These are phyloP conservation scores for Fonsecaea monophora DNA, from an alignment of 2,329 filamentous ascomycete genomes.

Conservation along the genomic window DNA sequence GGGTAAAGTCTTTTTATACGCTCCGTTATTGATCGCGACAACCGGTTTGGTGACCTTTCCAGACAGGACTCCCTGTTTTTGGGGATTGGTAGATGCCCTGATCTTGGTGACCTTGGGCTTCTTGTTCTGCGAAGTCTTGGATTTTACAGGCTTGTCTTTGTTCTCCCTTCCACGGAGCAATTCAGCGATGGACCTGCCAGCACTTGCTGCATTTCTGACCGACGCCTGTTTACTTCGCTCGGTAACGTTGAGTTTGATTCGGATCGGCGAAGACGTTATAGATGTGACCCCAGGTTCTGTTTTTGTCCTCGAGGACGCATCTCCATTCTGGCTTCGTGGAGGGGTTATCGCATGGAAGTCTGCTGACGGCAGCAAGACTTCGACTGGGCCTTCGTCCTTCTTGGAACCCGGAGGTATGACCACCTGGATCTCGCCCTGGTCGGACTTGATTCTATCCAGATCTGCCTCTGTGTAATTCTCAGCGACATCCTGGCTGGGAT, in stretches of 20 bases:
- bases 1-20: conserved; percentile 29
- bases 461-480: conserved; percentile 55
- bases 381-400: conserved; percentile 43
- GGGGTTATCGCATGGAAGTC: conserved; percentile 46
- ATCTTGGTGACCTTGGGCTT: conserved; percentile 29
- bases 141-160: conserved; percentile 23
- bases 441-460: conserved; percentile 51
- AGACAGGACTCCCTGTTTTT: conserved; percentile 27
- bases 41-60: conserved; percentile 36
- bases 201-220: conserved; percentile 39
- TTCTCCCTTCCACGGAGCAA: conserved; percentile 39
- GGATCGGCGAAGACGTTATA: conserved; percentile 21
- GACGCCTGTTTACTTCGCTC: conserved; percentile 39
- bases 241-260: conserved; percentile 33
- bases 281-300: conserved; percentile 3
- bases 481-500: conserved; percentile 51
- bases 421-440: conserved; percentile 49
- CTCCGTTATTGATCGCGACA: conserved; percentile 11
- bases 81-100: conserved; percentile 20
- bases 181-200: conserved; percentile 35
- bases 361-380: conserved; percentile 22
- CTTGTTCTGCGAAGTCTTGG: conserved; percentile 35
- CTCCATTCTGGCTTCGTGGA: conserved; percentile 48
- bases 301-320: conserved; percentile 14
- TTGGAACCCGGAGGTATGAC: conserved; percentile 48